Conservation (phyloP, 2,329 filamentous ascomycete species). For the Cladosporium oxysporum region DNA sequence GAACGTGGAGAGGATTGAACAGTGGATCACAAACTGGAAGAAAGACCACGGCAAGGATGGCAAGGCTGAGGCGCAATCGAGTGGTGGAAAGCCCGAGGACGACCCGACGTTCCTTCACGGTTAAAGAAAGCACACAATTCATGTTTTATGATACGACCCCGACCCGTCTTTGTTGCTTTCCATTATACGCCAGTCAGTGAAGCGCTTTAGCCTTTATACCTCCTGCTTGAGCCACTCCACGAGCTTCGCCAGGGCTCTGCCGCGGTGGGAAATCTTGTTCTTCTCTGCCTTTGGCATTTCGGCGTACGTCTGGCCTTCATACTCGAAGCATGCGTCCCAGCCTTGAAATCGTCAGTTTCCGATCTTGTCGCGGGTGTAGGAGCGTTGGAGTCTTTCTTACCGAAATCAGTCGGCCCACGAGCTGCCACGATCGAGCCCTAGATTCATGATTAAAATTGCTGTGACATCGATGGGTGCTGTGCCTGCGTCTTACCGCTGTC, state of each 20-base stretch:
- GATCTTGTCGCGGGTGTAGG: not conserved
- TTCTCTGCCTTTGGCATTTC: conserved; percentile 90
- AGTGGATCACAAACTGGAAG: conserved; percentile 84
- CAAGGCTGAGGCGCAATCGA: conserved; percentile 29
- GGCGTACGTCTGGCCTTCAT: conserved; percentile 86
- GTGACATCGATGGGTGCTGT: not conserved
- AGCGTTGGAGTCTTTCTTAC: conserved; percentile 53
- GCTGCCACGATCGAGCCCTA: conserved; percentile 81
- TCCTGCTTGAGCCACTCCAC: conserved; percentile 65
- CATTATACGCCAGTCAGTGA: not conserved
- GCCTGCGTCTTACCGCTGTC: conserved; percentile 63
- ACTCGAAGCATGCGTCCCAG: conserved; percentile 97
- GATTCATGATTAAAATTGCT: conserved; percentile 20
- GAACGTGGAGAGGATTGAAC: conserved; percentile 80
- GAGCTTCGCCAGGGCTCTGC: conserved; percentile 82
- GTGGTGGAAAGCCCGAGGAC: conserved; percentile 32
- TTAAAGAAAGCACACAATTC: conserved; percentile 22
- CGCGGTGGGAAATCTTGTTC: conserved; percentile 92
- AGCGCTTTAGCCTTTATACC: conserved; percentile 23
- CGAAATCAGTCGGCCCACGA: conserved; percentile 78
- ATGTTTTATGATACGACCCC: not conserved
- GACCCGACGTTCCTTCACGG: conserved; percentile 40
- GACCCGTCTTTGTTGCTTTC: not conserved
- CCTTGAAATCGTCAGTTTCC: conserved; percentile 55
- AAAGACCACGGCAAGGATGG: conserved; percentile 55